These are phyloP conservation scores for Coemansia sp. DNA, from an alignment of 192 early-diverging fungal genomes.

Conservation along the genomic window DNA sequence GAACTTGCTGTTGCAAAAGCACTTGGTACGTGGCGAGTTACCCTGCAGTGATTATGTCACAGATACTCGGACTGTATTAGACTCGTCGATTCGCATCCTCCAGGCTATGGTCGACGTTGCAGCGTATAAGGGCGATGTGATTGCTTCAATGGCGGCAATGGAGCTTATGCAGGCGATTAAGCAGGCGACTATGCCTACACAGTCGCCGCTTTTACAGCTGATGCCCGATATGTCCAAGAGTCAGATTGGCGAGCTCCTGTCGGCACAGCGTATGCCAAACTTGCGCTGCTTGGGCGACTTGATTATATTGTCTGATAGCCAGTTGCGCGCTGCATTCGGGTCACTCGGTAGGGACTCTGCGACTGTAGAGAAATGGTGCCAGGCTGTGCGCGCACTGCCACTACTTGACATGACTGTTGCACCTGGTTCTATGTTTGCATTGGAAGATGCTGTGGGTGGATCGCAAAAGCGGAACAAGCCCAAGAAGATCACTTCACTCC, in stretches of 20 bases:
- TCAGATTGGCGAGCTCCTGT: background rate
- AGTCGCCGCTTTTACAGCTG: conserved; percentile 72
- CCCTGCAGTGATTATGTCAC: conserved; percentile 91
- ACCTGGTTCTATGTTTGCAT: conserved; percentile 5
- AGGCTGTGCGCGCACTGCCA: conserved; percentile 45
- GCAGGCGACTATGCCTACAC: conserved; percentile 82
- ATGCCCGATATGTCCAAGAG: conserved; percentile 59
- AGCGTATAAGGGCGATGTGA: conserved; percentile 67
- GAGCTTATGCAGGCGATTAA: conserved; percentile 90
- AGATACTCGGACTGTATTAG: conserved; percentile 88
- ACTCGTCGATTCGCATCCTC: conserved; percentile 88
- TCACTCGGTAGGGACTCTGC: background rate
- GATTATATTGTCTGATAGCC: conserved; percentile 47
- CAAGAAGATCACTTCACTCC: conserved; percentile 26
- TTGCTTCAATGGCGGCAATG: conserved; percentile 74
- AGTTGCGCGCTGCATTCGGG: conserved; percentile 21
- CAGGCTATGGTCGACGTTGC: conserved; percentile 96
- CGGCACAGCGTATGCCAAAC: background rate
- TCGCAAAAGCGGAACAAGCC: background rate
- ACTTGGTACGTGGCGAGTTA: conserved; percentile 77
- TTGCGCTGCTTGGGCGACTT: conserved; percentile 34
- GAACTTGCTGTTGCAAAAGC: conserved; percentile 87
- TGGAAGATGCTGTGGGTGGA: background rate
- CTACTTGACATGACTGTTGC: conserved; percentile 22
- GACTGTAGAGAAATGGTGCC: conserved; percentile 27